Evolutionary conservation across 306 rosid species (phyloP), one percentile per base, ranked within the genome.

Genomic region (Cucurbita ficifolia): DNA sequence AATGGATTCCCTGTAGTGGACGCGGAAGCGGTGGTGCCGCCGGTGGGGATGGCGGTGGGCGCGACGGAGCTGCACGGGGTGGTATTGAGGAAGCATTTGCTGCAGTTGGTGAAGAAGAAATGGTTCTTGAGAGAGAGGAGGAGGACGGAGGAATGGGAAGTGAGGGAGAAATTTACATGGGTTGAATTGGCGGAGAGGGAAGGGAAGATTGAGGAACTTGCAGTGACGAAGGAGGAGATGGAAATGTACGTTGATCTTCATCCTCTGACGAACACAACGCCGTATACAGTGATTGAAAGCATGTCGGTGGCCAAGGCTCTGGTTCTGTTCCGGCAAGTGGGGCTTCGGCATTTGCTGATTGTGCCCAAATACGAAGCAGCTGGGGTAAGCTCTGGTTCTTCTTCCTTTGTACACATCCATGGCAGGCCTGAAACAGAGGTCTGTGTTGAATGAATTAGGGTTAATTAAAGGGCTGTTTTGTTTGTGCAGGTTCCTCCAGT

Each of bases 101-200:
- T 89, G 50, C 87, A 85, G 65, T 92, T 78, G 61, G 80, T 92
- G 78, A 88, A 87, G 80, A 92, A 90, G 79, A 90, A 85, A 60
- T 92, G 96, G 96, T 92, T 92, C 84, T 60, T 83, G 60, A 87
- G 70, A 43, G 96, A 92, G 83, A 83, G 73, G 68, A 80, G 89
- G 80, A 89, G 84, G 80, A 92, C 92, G 50, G 96, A 85, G 82
- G 96, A 90, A 21, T 90, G 92, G 96, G 96, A 92, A 81, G 98
- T 82, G 80, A 90, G 85, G 82, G 92, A 88, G 79, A 92, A 85
- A 72, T 92, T 92, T 78, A 86, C 89, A 58, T 87, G 78, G 79
- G 85, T 92, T 75, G 98, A 92, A 8, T 73, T 92, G 79, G 92
- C 96, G 0, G 96, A 87, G 84, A 88, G 96, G 81, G 86, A 80